These are phyloP conservation scores for Populus hybrid DNA, from an alignment of 441 rosid genomes.

Conservation along the genomic window DNA sequence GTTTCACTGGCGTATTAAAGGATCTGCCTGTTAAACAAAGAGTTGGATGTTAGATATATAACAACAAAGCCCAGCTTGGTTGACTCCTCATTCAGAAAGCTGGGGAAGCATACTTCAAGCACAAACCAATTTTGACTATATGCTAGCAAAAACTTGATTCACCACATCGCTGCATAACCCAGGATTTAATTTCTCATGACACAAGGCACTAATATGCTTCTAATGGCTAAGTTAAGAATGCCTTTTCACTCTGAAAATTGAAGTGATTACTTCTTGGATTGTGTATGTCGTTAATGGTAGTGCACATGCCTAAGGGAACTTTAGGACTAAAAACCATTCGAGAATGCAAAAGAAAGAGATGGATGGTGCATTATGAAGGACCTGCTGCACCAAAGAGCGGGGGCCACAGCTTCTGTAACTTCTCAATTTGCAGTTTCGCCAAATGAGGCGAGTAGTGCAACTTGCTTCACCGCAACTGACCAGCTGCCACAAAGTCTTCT, in stretches of 20 bases:
- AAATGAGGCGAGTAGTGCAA: conserved; percentile 49
- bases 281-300: no score
- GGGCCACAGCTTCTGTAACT: conserved; percentile 65
- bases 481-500: conserved; percentile 59
- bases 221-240: no score
- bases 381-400: conserved; percentile 89
- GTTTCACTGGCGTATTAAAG: conserved; percentile 84
- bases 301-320: not conserved
- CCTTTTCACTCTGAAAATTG: no score
- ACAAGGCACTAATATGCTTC: no score
- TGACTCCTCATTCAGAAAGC: not conserved
- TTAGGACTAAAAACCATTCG: conserved; percentile 4
- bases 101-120: not conserved
- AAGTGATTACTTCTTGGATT: no score
- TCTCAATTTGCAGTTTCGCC: conserved; percentile 70
- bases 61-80: not conserved
- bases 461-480: conserved; percentile 55
- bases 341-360: conserved; percentile 9
- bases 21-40: conserved; percentile 63
- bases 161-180: not conserved
- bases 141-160: no score
- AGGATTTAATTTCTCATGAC: not conserved
- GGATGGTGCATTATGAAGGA: conserved; percentile 23
- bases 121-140: no score
- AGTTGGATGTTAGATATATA: not conserved